Evolutionary conservation across 2,329 filamentous ascomycete species (phyloP).

Genomic region (Colletotrichum viniferum): DNA sequence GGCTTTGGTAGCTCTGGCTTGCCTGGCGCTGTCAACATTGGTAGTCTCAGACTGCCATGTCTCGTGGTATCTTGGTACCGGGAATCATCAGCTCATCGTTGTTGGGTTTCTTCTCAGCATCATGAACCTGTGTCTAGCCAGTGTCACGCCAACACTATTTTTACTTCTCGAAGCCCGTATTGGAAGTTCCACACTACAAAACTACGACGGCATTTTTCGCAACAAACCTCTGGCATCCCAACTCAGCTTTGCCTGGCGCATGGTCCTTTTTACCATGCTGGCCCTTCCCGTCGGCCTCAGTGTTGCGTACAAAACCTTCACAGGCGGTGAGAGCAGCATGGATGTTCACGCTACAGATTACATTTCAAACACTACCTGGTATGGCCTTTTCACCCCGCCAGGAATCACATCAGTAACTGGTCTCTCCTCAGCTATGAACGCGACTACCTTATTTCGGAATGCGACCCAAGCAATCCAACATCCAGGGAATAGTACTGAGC

Average conservation of each 20-base stretch:
- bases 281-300: background rate
- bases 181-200: background rate
- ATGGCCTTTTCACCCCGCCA: fast-evolving
- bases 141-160: fast-evolving
- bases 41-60: fast-evolving
- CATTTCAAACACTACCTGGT: fast-evolving
- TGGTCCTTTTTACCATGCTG: fast-evolving
- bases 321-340: background rate
- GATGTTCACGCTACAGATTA: fast-evolving
- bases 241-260: fast-evolving
- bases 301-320: background rate
- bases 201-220: background rate
- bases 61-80: background rate
- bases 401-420: background rate
- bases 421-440: too few relatives aligned
- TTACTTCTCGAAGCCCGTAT: fast-evolving
- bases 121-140: background rate
- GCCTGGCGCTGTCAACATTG: fast-evolving
- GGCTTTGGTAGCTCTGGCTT: fast-evolving
- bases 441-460: too few relatives aligned
- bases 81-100: fast-evolving
- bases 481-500: too few relatives aligned
- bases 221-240: fast-evolving
- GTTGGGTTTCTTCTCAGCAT: background rate
- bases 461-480: too few relatives aligned